Evolutionary conservation across 2,329 filamentous ascomycete species (phyloP).

Genomic region (Dendrostoma leiphaemia): DNA sequence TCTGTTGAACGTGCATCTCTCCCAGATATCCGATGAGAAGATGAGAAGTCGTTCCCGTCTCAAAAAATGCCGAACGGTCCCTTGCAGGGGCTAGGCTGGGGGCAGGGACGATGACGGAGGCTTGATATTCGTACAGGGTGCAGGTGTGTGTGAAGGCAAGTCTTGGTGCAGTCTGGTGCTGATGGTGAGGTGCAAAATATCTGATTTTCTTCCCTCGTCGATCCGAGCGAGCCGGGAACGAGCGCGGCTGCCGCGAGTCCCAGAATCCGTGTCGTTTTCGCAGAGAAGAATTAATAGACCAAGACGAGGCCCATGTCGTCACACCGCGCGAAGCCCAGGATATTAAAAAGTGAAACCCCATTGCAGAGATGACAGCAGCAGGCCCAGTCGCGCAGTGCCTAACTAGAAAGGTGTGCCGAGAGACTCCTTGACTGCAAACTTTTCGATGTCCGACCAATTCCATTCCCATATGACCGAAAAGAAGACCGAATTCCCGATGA

Average conservation of each 20-base stretch:
- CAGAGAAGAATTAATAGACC: slow-evolving; percentile 10
- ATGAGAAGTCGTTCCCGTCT: slow-evolving; percentile 14
- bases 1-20: slow-evolving; percentile 19
- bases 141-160: slow-evolving; percentile 16
- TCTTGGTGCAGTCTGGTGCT: slow-evolving; percentile 18
- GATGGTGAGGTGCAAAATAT: slow-evolving; percentile 12
- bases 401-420: slow-evolving; percentile 18
- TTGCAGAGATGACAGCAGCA: slow-evolving; percentile 17
- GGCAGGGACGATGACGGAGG: slow-evolving; percentile 6
- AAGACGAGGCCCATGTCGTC: slow-evolving; percentile 14
- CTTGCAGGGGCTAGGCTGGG: slow-evolving; percentile 15
- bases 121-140: slow-evolving; percentile 20
- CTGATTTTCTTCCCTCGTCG: slow-evolving; percentile 10
- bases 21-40: slow-evolving; percentile 12
- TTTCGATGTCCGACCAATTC: slow-evolving; percentile 18
- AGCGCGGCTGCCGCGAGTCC: slow-evolving; percentile 12
- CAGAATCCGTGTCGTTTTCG: slow-evolving; percentile 15
- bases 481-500: slow-evolving; percentile 11
- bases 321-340: slow-evolving; percentile 13
- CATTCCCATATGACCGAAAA: slow-evolving; percentile 16
- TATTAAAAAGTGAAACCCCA: slow-evolving; percentile 16
- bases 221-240: slow-evolving; percentile 3
- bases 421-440: slow-evolving; percentile 17
- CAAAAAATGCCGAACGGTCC: slow-evolving; percentile 16
- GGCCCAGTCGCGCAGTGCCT: slow-evolving; percentile 20